Evolutionary conservation across 2,329 filamentous ascomycete species (phyloP).

Genomic region (Atkinsonella hypoxylon): DNA sequence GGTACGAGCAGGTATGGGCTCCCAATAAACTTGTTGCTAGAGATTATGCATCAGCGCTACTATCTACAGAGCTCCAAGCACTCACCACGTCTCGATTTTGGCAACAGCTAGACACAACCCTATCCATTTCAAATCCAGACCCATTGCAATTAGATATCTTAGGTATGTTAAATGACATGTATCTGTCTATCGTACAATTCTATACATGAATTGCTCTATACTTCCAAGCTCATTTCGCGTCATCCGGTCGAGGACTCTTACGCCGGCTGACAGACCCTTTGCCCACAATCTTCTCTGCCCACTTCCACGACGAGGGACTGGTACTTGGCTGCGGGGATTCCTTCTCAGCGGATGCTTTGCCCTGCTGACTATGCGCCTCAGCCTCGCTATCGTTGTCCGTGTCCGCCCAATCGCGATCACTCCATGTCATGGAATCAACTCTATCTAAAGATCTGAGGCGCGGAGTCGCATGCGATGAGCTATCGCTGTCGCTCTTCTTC

Average conservation of each 20-base stretch:
- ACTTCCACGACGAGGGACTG: constrained; percentile 31
- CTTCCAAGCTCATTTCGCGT: not conserved
- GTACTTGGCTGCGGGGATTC: constrained; percentile 6
- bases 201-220: not conserved
- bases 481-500: constrained; percentile 13
- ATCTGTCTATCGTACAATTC: not conserved
- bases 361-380: constrained; percentile 8
- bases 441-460: constrained; percentile 14
- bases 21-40: no score
- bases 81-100: no score
- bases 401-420: constrained; percentile 51
- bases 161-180: not conserved
- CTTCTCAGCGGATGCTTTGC: constrained; percentile 8
- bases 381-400: constrained; percentile 34
- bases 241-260: constrained; percentile 14
- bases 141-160: no score
- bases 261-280: constrained; percentile 20
- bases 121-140: no score
- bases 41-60: no score
- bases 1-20: no score
- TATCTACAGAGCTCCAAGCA: no score
- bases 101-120: not conserved
- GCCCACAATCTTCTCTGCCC: constrained; percentile 43
- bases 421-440: constrained; percentile 50
- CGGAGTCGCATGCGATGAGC: constrained; percentile 9